Conservation (phyloP, 2,329 filamentous ascomycete genomes). For the Hysterium pulicare region DNA sequence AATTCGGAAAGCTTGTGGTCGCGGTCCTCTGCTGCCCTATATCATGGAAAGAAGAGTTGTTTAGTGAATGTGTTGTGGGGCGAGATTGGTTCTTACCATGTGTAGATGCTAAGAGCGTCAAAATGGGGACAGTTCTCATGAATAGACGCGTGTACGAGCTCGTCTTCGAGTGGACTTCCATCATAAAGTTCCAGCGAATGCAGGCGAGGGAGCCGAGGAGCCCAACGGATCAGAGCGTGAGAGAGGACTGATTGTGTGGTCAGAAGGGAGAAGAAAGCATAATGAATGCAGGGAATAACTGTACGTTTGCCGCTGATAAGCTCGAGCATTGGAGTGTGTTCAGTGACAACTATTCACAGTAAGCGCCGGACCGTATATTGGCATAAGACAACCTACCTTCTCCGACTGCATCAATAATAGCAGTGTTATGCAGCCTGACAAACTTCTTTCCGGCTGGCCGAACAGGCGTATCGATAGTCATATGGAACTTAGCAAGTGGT, state of each 20-base stretch:
- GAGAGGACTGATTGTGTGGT: constrained; percentile 43
- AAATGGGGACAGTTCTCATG: constrained; percentile 59
- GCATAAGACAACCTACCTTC: too few species aligned
- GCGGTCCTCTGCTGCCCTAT: constrained; percentile 41
- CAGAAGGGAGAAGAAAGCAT: constrained; percentile 5
- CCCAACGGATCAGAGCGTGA: constrained; percentile 55
- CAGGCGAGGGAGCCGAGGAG: constrained; percentile 56
- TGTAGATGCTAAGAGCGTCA: constrained; percentile 57
- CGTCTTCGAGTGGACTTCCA: constrained; percentile 56
- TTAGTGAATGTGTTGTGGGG: too few species aligned
- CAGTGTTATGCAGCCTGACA: constrained; percentile 37
- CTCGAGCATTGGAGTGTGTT: constrained; percentile 54
- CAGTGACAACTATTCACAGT: constrained; percentile 40
- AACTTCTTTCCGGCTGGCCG: constrained; percentile 25
- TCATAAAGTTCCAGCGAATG: constrained; percentile 59
- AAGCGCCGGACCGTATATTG: too few species aligned
- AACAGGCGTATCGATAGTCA: constrained; percentile 22
- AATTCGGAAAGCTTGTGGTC: constrained; percentile 60
- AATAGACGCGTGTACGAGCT: constrained; percentile 53
- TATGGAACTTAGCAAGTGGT: constrained; percentile 44
- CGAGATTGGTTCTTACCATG: constrained; percentile 46
- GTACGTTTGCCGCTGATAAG: constrained; percentile 54
- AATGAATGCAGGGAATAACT: constrained; percentile 4
- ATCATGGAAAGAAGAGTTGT: constrained; percentile 18
- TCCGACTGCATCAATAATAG: constrained; percentile 48